Conservation (phyloP, 164 flowering plant genomes). For the Hamamelis virginiana region DNA sequence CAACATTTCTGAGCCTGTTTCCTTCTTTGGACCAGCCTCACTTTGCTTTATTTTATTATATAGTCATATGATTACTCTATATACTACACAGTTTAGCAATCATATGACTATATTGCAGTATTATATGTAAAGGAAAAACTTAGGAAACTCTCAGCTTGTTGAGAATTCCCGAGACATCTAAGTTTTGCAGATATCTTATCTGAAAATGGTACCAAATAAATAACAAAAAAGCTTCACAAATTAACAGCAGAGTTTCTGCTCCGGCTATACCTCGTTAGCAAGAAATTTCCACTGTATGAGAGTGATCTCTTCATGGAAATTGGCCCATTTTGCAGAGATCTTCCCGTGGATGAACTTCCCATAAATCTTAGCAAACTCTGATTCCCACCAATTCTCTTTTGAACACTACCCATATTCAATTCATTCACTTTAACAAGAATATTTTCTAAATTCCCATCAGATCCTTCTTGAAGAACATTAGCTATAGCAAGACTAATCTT, state of each 20-base stretch:
- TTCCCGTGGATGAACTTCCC: slow-evolving; percentile 18
- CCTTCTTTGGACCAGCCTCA: slow-evolving; percentile 8
- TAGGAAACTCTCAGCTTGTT: slow-evolving; percentile 14
- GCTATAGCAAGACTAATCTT: slow-evolving; percentile 20
- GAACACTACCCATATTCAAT: background rate
- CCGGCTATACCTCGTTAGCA: slow-evolving; percentile 13
- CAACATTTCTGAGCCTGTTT: background rate
- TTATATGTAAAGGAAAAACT: too few species aligned
- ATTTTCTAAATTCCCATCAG: slow-evolving; percentile 11
- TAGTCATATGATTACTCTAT: too few species aligned
- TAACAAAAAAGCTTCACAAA: slow-evolving; percentile 7
- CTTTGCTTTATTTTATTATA: background rate
- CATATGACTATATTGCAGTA: too few species aligned
- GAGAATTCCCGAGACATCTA: slow-evolving; percentile 12
- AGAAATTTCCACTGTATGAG: slow-evolving; percentile 37
- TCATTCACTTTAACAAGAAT: slow-evolving; percentile 4
- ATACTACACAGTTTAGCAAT: too few species aligned
- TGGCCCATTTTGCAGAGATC: slow-evolving; percentile 19
- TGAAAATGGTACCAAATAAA: background rate
- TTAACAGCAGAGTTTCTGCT: slow-evolving; percentile 3
- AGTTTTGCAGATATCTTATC: slow-evolving; percentile 7
- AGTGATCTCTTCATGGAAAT: slow-evolving; percentile 34
- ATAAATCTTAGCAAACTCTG: slow-evolving; percentile 10
- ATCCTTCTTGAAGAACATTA: background rate
- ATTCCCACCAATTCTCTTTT: background rate